Evolutionary conservation across 139 green algal genomes (phyloP).

Genomic region (Volvox africanus): DNA sequence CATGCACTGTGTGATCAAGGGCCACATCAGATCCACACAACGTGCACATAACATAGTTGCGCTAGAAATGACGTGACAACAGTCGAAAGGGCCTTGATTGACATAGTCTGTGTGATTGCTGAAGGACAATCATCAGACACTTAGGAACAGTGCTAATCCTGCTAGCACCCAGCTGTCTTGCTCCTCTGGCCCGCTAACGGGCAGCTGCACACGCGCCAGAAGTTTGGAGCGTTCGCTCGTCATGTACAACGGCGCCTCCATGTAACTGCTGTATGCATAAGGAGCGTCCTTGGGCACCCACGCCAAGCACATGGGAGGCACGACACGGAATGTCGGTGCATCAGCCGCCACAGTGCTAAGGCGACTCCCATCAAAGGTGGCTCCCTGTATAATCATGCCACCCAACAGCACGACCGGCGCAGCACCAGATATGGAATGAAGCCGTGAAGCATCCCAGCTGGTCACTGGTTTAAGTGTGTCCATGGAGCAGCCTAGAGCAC

Average conservation of each 20-base stretch:
- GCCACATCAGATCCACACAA: neutral
- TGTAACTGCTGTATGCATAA: conserved; percentile 49
- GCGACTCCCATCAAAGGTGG: conserved; percentile 57
- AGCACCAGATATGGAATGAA: conserved; percentile 23
- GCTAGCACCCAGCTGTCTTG: conserved; percentile 54
- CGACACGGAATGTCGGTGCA: conserved; percentile 45
- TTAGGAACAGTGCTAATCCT: conserved; percentile 65
- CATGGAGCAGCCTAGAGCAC: conserved; percentile 59
- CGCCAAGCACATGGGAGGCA: conserved; percentile 61
- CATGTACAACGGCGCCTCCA: conserved; percentile 66
- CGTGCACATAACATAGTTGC: neutral
- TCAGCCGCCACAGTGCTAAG: conserved; percentile 52
- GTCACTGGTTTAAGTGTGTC: conserved; percentile 75
- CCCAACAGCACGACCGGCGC: conserved; percentile 44
- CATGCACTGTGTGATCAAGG: neutral
- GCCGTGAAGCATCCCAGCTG: conserved; percentile 63
- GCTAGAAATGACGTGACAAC: neutral
- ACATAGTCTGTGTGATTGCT: too few relatives aligned
- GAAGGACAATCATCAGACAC: too few relatives aligned
- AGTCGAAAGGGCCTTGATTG: too few relatives aligned
- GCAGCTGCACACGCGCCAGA: conserved; percentile 73
- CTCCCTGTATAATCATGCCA: conserved; percentile 63
- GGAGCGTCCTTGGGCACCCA: conserved; percentile 67
- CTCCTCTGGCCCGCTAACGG: conserved; percentile 56
- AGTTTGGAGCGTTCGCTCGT: conserved; percentile 54